Evolutionary conservation across 495 filamentous ascomycete genomes (phyloP).

Genomic region (Cladorrhinum samala): DNA sequence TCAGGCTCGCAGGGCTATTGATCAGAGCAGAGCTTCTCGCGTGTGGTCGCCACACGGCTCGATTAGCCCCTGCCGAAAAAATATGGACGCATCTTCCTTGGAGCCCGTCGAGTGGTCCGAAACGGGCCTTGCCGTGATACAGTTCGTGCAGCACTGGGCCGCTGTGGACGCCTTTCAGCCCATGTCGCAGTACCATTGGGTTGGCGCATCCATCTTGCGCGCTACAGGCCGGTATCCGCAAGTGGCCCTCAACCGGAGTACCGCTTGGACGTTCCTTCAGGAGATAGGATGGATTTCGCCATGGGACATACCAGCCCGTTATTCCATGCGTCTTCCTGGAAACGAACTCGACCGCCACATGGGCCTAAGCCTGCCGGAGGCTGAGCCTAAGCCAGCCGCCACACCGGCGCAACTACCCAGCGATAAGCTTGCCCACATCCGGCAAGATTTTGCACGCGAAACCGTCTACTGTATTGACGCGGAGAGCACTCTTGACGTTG

Average conservation of each 20-base stretch:
- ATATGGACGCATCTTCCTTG: slow-evolving; percentile 1
- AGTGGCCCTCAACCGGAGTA: slow-evolving; percentile 44
- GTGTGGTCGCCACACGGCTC: slow-evolving; percentile 52
- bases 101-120: slow-evolving; percentile 33
- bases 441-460: slow-evolving; percentile 64
- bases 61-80: slow-evolving; percentile 38
- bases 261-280: slow-evolving; percentile 68
- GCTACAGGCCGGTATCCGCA: slow-evolving; percentile 63
- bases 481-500: slow-evolving; percentile 65
- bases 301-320: slow-evolving; percentile 69
- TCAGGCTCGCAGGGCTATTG: slow-evolving; percentile 60
- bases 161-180: slow-evolving; percentile 44
- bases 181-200: slow-evolving; percentile 46
- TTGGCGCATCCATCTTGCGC: slow-evolving; percentile 67
- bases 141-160: slow-evolving; percentile 67
- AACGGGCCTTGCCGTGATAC: slow-evolving; percentile 54
- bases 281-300: slow-evolving; percentile 78
- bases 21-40: slow-evolving; percentile 57
- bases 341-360: slow-evolving; percentile 38
- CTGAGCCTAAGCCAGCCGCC: slow-evolving; percentile 8
- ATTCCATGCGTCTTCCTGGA: slow-evolving; percentile 53
- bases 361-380: slow-evolving; percentile 15
- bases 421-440: slow-evolving; percentile 49
- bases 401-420: slow-evolving; percentile 12
- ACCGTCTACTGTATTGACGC: slow-evolving; percentile 83